A percentile compares a stretch with the other conserved stretches of the same genome.
These are phyloP conservation scores for Parathielavia appendiculata DNA, from an alignment of 495 filamentous ascomycete species.

Conservation along the genomic window DNA sequence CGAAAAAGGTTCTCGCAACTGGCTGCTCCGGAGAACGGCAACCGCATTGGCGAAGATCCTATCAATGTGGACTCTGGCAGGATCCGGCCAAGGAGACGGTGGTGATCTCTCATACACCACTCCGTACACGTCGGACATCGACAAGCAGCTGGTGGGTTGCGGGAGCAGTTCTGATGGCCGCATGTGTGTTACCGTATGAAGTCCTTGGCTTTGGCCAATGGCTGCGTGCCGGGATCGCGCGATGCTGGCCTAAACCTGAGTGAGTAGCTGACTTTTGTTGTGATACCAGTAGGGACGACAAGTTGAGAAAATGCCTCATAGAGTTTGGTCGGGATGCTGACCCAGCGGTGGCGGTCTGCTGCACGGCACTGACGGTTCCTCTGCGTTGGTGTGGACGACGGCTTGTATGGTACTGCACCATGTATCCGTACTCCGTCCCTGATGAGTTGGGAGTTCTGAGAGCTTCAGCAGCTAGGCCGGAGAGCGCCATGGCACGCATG, in stretches of 20 bases:
- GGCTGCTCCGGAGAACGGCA: not conserved
- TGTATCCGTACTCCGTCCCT: not conserved
- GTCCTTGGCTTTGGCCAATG: constrained; percentile 13
- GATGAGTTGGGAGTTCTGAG: not conserved
- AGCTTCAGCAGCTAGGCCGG: not conserved
- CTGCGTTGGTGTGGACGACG: not conserved
- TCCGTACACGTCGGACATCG: constrained; percentile 9
- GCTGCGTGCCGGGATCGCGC: not conserved
- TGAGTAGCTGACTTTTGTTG: not conserved
- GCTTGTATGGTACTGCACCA: not conserved
- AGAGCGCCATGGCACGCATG: constrained; percentile 7
- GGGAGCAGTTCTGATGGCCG: constrained; percentile 12
- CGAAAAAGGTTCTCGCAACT: not conserved
- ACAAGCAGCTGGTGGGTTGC: constrained; percentile 5
- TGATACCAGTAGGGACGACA: not conserved
- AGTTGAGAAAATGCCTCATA: constrained; percentile 23
- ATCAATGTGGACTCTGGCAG: not conserved
- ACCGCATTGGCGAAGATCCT: not conserved
- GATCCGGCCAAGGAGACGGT: constrained; percentile 1
- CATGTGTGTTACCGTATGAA: constrained; percentile 10
- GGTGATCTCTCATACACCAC: not conserved
- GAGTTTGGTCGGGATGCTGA: not conserved
- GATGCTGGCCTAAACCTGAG: constrained; percentile 6
- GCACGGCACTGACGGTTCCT: constrained; percentile 16
- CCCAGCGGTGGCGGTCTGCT: constrained; percentile 10